A percentile compares a stretch with the other conserved stretches of the same genome.
Evolutionary conservation across 768 basidiomycete genomes (phyloP).

Genomic region (Suillus placidus): DNA sequence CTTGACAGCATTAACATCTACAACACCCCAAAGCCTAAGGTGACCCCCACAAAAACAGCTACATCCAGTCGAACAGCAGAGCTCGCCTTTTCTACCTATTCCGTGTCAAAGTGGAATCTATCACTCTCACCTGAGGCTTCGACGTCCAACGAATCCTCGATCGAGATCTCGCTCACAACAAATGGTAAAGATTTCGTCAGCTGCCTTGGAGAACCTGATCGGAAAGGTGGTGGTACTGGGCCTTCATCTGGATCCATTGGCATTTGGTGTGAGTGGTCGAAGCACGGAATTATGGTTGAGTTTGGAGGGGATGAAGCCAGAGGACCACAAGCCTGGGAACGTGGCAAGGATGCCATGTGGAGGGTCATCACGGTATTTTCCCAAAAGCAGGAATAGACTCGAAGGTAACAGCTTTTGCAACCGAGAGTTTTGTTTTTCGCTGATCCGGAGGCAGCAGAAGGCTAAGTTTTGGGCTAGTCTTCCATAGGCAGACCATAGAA

Average conservation of each 20-base stretch:
- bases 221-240: slow-evolving; percentile 89
- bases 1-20: slow-evolving; percentile 85
- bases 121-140: slow-evolving; percentile 32
- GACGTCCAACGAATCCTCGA: slow-evolving; percentile 25
- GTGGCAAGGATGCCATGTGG: slow-evolving; percentile 82
- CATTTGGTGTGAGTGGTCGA: slow-evolving; percentile 93
- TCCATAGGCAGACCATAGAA: neutral
- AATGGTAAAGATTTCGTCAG: slow-evolving; percentile 80
- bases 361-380: slow-evolving; percentile 69
- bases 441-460: neutral
- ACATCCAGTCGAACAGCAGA: slow-evolving; percentile 49
- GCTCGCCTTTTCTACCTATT: slow-evolving; percentile 58
- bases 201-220: slow-evolving; percentile 79
- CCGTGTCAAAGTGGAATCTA: slow-evolving; percentile 55
- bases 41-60: slow-evolving; percentile 32
- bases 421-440: neutral
- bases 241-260: slow-evolving; percentile 84
- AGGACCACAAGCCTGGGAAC: slow-evolving; percentile 87
- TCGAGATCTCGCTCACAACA: slow-evolving; percentile 51
- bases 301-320: slow-evolving; percentile 78
- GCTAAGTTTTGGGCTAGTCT: neutral
- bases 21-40: slow-evolving; percentile 50
- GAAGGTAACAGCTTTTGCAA: neutral
- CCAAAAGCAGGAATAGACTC: slow-evolving; percentile 18
- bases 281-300: slow-evolving; percentile 81